Conservation (phyloP, 306 rosid species). For the Vicia faba region DNA sequence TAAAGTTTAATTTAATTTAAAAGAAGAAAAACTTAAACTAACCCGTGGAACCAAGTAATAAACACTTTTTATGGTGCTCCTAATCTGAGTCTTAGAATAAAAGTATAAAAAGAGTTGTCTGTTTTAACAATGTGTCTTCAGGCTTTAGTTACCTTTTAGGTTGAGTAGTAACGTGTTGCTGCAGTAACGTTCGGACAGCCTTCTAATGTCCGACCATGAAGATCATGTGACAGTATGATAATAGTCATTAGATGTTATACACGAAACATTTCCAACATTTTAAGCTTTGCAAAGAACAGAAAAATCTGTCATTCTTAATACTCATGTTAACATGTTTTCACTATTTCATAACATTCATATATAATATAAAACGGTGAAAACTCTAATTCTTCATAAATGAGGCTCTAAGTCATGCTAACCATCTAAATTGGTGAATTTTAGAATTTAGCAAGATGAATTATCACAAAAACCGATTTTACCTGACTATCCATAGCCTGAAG, state of each 20-base stretch:
- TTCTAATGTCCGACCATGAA: slow-evolving; percentile 56
- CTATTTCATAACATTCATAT: slow-evolving; percentile 14
- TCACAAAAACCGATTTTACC: slow-evolving; percentile 38
- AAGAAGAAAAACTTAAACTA: too few relatives aligned
- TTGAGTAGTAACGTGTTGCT: too few relatives aligned
- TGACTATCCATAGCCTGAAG: slow-evolving; percentile 53
- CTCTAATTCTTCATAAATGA: neutral
- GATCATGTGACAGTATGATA: slow-evolving; percentile 43
- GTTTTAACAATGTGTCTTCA: too few relatives aligned
- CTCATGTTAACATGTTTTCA: too few relatives aligned
- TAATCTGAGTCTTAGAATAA: too few relatives aligned
- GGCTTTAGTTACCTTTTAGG: too few relatives aligned
- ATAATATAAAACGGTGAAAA: neutral
- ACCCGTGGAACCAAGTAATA: too few relatives aligned
- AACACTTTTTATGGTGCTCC: too few relatives aligned
- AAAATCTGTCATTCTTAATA: too few relatives aligned
- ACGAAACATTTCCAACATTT: slow-evolving; percentile 14
- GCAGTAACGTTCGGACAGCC: too few relatives aligned
- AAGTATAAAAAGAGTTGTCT: too few relatives aligned
- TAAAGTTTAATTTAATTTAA: too few relatives aligned
- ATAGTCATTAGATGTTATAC: slow-evolving; percentile 12
- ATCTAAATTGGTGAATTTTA: slow-evolving; percentile 2
- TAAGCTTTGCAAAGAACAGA: neutral
- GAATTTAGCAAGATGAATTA: slow-evolving; percentile 11
- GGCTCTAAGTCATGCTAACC: neutral